A percentile compares a stretch with the other conserved stretches of the same genome.
These are phyloP conservation scores for Phyllosticta citriasiana DNA, from an alignment of 2,329 filamentous ascomycete species.

Conservation along the genomic window DNA sequence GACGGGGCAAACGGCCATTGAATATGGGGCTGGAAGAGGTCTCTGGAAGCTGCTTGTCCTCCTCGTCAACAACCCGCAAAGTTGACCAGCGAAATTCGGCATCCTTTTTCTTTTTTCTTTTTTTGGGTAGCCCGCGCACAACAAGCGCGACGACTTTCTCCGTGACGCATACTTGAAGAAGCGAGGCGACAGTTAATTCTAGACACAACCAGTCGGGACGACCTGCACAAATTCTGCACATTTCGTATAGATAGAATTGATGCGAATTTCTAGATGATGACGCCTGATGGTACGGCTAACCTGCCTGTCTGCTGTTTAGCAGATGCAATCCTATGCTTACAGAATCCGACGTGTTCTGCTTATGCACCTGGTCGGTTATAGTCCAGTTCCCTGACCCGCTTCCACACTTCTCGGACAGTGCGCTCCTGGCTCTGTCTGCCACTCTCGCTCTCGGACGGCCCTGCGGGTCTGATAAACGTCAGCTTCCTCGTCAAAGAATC, in stretches of 20 bases:
- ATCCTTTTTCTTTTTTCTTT: not conserved
- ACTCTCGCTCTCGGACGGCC: conserved; percentile 50
- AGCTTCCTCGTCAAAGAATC: not conserved
- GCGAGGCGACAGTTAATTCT: not conserved
- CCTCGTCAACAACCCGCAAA: not conserved
- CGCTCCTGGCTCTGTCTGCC: conserved; percentile 59
- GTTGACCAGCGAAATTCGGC: not conserved
- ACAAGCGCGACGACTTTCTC: not conserved
- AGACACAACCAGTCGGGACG: not conserved
- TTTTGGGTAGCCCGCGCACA: not conserved
- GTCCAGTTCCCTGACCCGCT: conserved; percentile 54
- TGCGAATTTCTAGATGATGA: not conserved
- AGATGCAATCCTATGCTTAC: conserved; percentile 14
- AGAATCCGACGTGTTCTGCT: conserved; percentile 29
- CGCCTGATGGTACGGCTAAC: not conserved
- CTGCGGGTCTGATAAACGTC: conserved; percentile 48
- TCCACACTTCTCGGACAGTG: conserved; percentile 63
- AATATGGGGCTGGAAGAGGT: not conserved
- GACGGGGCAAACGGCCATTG: not conserved
- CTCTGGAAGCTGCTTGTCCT: not conserved
- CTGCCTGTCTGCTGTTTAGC: not conserved
- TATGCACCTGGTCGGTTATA: conserved; percentile 55
- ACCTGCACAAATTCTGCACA: not conserved
- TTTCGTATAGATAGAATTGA: not conserved
- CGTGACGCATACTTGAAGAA: not conserved